Evolutionary conservation across 2,329 filamentous ascomycete genomes (phyloP).

Genomic region (Microthyrium microscopicum): DNA sequence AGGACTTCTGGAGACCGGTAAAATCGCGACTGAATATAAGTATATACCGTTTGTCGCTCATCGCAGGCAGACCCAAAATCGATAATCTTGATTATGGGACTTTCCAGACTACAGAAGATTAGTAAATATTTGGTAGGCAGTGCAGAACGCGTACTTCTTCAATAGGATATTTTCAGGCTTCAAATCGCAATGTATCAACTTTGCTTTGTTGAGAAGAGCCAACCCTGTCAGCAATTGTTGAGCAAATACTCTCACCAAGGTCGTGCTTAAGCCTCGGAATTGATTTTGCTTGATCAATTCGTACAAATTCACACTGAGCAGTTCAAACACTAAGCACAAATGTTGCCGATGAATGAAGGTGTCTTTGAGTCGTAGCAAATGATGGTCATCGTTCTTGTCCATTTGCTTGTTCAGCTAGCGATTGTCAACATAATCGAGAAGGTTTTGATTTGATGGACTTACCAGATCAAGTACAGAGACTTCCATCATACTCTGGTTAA

Average conservation of each 20-base stretch:
- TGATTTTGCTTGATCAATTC: conserved; percentile 99
- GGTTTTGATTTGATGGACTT: conserved; percentile 17
- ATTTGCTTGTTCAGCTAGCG: conserved; percentile 84
- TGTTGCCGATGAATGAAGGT: conserved; percentile 97
- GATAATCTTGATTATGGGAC: conserved; percentile 98
- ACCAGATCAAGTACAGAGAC: conserved; percentile 93
- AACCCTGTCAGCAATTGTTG: conserved; percentile 90
- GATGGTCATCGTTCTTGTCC: conserved; percentile 98
- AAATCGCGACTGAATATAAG: conserved; percentile 96
- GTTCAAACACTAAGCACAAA: conserved; percentile 88
- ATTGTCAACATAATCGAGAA: conserved; percentile 11
- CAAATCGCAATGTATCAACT: conserved; percentile 91
- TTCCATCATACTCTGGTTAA: conserved; percentile 99
- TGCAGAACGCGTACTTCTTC: conserved; percentile 51
- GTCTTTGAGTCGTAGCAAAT: conserved; percentile 83
- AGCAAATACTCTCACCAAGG: conserved; percentile 89
- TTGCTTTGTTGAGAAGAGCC: conserved; percentile 84
- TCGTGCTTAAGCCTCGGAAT: conserved; percentile 92
- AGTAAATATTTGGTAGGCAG: background rate
- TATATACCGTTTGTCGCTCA: conserved; percentile 95
- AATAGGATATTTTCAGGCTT: conserved; percentile 96
- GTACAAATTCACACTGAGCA: conserved; percentile 93
- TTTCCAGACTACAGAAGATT: conserved; percentile 50
- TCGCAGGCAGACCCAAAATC: conserved; percentile 98
- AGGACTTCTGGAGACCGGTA: conserved; percentile 94